A percentile compares a stretch with the other conserved stretches of the same genome.
Evolutionary conservation across 352 stramenopile genomes (phyloP).

Genomic region (Phytophthora fragariae): DNA sequence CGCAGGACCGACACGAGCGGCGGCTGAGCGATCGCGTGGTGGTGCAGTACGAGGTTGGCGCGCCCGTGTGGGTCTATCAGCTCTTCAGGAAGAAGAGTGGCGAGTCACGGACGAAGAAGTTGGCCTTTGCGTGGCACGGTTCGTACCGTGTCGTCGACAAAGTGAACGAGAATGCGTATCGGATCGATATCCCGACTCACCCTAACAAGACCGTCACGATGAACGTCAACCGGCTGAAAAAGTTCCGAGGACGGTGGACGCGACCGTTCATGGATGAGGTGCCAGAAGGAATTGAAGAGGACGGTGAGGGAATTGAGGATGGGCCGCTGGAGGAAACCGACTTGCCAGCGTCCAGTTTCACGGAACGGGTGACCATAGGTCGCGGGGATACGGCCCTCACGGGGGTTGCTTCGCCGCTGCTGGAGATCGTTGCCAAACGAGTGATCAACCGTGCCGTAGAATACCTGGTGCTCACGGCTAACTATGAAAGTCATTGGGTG

Average conservation of each 20-base stretch:
- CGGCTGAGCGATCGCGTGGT: too few relatives aligned
- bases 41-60: neutral
- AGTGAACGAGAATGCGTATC: constrained; percentile 3
- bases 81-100: constrained; percentile 4
- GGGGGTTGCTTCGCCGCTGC: neutral
- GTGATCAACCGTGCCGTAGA: too few relatives aligned
- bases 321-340: neutral
- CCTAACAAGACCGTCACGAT: constrained; percentile 8
- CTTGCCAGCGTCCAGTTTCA: neutral
- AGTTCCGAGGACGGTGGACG: neutral
- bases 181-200: constrained; percentile 4
- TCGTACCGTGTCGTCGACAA: neutral
- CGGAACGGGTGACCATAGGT: neutral
- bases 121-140: constrained; percentile 20
- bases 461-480: too few relatives aligned
- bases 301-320: neutral
- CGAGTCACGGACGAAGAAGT: constrained; percentile 1
- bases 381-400: neutral
- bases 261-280: constrained; percentile 6
- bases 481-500: too few relatives aligned
- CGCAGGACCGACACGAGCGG: too few relatives aligned
- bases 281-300: neutral
- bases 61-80: constrained; percentile 15
- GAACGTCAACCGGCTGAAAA: constrained; percentile 13
- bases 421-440: too few relatives aligned